Conservation (phyloP, 176 grass and related monocot species). For the Triticum dicoccoides region DNA sequence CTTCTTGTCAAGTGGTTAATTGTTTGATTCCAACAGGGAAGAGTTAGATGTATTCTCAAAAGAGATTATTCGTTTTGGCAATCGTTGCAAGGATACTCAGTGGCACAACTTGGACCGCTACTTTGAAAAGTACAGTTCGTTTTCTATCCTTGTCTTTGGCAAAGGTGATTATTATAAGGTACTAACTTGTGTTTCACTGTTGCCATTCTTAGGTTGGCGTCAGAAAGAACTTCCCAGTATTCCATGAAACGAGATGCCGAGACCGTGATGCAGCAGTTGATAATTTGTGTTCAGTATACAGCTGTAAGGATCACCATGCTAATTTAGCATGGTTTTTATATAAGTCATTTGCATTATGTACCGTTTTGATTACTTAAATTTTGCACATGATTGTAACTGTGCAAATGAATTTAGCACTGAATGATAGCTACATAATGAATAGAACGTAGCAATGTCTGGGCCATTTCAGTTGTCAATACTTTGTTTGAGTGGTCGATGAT, state of each 20-base stretch:
- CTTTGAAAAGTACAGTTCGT: constrained; percentile 80
- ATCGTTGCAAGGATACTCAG: constrained; percentile 97
- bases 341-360: constrained; percentile 10
- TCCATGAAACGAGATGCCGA: constrained; percentile 74
- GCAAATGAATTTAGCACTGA: constrained; percentile 14
- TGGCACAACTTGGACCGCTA: constrained; percentile 98
- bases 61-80: constrained; percentile 95
- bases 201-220: constrained; percentile 57
- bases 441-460: not conserved
- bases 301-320: constrained; percentile 56
- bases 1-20: constrained; percentile 11
- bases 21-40: constrained; percentile 62
- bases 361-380: not conserved
- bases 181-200: constrained; percentile 37
- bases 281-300: constrained; percentile 73
- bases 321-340: not conserved
- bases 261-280: constrained; percentile 69
- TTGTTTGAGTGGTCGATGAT: not conserved
- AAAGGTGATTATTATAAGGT: constrained; percentile 23
- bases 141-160: constrained; percentile 3
- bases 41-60: constrained; percentile 84
- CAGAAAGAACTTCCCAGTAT: constrained; percentile 63
- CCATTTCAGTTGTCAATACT: constrained; percentile 1
- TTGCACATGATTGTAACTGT: not conserved
- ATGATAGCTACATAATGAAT: constrained; percentile 7